phyloP scores from a whole-genome alignment of 2,329 filamentous ascomycete genomes.

The Pezicula radicicola region DNA sequence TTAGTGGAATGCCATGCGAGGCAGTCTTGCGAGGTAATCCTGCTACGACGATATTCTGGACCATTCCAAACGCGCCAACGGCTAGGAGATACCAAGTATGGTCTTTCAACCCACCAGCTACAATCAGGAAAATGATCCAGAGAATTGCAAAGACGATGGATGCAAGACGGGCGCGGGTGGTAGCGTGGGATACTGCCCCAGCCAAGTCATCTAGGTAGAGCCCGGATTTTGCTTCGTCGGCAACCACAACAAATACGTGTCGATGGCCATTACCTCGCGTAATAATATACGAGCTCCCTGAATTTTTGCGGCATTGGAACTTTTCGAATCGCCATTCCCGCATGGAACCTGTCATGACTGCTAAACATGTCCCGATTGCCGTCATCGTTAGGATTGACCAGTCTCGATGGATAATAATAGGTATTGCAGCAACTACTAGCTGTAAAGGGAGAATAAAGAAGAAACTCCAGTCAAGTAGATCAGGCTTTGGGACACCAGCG shows the following conservation, averaged over 20 bases:
- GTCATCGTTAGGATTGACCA: slow-evolving; percentile 36
- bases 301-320: slow-evolving; percentile 34
- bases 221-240: background rate
- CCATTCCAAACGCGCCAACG: slow-evolving; percentile 36
- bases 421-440: slow-evolving; percentile 13
- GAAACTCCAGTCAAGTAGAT: slow-evolving; percentile 14
- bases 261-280: slow-evolving; percentile 38
- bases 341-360: slow-evolving; percentile 31
- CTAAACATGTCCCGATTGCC: slow-evolving; percentile 32
- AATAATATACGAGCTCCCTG: slow-evolving; percentile 24
- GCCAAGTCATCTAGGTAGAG: background rate
- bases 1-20: slow-evolving; percentile 16
- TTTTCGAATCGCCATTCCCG: slow-evolving; percentile 43
- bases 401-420: slow-evolving; percentile 5
- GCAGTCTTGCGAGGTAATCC: slow-evolving; percentile 25
- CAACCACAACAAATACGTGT: slow-evolving; percentile 16
- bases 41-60: slow-evolving; percentile 37
- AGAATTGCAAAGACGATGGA: slow-evolving; percentile 26
- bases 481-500: background rate
- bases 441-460: slow-evolving; percentile 17
- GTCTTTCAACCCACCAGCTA: slow-evolving; percentile 31
- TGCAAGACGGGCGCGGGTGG: background rate
- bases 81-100: slow-evolving; percentile 39
- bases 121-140: slow-evolving; percentile 40
- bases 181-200: background rate